These are phyloP conservation scores for Mycena rosella DNA, from an alignment of 768 basidiomycete species.

Conservation along the genomic window DNA sequence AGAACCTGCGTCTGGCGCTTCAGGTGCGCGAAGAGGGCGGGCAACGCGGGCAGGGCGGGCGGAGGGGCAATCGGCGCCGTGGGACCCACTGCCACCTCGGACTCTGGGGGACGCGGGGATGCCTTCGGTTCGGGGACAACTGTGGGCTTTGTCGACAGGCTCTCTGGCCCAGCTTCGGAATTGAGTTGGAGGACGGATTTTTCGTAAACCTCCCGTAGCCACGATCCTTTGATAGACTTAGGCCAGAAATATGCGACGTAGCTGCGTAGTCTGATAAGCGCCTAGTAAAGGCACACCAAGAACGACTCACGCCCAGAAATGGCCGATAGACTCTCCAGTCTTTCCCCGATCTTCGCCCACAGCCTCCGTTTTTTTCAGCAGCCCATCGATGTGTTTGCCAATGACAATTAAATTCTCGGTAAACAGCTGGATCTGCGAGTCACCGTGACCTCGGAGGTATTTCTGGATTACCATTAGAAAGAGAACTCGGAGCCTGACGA, in stretches of 20 bases:
- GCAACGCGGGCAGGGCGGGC: background rate
- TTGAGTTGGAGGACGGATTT: background rate
- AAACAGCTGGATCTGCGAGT: background rate
- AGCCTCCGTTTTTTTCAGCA: background rate
- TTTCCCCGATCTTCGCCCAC: background rate
- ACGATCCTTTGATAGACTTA: no score
- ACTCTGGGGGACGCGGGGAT: background rate
- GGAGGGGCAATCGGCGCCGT: background rate
- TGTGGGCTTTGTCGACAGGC: background rate
- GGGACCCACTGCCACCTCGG: background rate
- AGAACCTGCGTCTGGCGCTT: background rate
- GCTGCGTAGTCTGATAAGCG: background rate
- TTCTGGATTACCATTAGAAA: background rate
- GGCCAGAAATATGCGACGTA: background rate
- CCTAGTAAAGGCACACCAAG: no score
- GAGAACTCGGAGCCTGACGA: background rate
- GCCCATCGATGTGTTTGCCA: slow-evolving; percentile 7
- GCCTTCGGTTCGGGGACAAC: background rate
- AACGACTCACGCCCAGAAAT: slow-evolving; percentile 20
- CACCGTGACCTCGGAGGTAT: background rate
- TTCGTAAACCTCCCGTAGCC: background rate
- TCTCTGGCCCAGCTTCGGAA: background rate
- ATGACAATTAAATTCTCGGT: background rate
- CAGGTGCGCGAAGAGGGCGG: slow-evolving; percentile 1
- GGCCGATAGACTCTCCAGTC: background rate